Conservation (phyloP, 2,329 filamentous ascomycete genomes). For the Nakataea oryzae region DNA sequence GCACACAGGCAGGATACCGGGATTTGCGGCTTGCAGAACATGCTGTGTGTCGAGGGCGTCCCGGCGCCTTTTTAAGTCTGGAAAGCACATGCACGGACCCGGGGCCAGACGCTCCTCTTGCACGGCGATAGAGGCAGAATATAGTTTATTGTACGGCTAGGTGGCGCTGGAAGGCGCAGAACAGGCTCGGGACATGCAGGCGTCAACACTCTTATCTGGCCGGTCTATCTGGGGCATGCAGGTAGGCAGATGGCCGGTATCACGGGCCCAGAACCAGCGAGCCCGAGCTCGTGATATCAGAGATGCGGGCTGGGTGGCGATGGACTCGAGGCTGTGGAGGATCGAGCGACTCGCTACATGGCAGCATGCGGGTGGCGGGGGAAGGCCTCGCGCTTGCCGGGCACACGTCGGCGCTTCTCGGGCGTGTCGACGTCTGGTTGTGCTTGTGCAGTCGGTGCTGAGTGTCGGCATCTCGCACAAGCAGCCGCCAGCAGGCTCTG, state of each 20-base stretch:
- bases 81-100: no score
- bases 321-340: not conserved
- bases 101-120: no score
- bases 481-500: no score
- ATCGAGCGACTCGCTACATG: not conserved
- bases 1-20: no score
- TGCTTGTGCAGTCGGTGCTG: not conserved
- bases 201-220: not conserved
- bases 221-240: no score
- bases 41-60: no score
- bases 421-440: not conserved
- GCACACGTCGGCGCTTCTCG: not conserved
- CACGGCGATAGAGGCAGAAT: no score
- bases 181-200: not conserved
- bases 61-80: no score
- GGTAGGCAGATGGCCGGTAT: not conserved
- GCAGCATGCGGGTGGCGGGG: not conserved
- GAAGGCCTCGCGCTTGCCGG: not conserved
- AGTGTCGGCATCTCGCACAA: not conserved
- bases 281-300: not conserved
- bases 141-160: no score
- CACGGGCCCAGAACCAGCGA: not conserved
- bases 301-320: not conserved
- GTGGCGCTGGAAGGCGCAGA: not conserved
- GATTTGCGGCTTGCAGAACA: no score